These are phyloP conservation scores for Syzygium oleosum DNA, from an alignment of 345 rosid genomes.

Conservation along the genomic window DNA sequence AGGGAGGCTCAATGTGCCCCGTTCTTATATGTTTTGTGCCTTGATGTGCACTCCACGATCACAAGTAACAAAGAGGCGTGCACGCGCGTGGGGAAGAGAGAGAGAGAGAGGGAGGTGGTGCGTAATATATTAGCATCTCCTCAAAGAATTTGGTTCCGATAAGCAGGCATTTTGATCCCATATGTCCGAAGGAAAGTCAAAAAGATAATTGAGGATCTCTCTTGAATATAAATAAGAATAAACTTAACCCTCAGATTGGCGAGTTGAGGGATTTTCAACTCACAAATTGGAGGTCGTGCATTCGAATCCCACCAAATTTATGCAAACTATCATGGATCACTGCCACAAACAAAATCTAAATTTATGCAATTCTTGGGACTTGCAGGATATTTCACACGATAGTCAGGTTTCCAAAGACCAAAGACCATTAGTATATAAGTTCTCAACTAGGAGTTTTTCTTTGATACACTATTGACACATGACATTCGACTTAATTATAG, in stretches of 20 bases:
- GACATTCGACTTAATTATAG: neutral
- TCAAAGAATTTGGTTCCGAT: neutral
- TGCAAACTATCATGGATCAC: fast-evolving
- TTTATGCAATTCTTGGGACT: fast-evolving
- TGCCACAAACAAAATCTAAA: neutral
- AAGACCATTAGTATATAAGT: neutral
- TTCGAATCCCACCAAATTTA: neutral
- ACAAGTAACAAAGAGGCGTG: neutral
- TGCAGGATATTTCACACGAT: neutral
- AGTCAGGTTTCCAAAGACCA: neutral
- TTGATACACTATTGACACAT: neutral
- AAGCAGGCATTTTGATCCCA: neutral
- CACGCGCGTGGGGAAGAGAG: neutral
- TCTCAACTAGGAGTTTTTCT: neutral
- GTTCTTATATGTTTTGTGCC: neutral
- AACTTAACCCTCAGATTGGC: neutral
- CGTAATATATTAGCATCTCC: neutral
- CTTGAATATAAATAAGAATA: neutral
- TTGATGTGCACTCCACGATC: neutral
- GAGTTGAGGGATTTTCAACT: neutral
- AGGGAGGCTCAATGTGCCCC: neutral
- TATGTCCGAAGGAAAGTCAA: neutral
- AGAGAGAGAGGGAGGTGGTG: neutral
- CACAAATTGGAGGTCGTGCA: neutral
- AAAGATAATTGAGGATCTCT: neutral